Conservation (phyloP, 2,329 filamentous ascomycete species). For the Neofusicoccum ribis region DNA sequence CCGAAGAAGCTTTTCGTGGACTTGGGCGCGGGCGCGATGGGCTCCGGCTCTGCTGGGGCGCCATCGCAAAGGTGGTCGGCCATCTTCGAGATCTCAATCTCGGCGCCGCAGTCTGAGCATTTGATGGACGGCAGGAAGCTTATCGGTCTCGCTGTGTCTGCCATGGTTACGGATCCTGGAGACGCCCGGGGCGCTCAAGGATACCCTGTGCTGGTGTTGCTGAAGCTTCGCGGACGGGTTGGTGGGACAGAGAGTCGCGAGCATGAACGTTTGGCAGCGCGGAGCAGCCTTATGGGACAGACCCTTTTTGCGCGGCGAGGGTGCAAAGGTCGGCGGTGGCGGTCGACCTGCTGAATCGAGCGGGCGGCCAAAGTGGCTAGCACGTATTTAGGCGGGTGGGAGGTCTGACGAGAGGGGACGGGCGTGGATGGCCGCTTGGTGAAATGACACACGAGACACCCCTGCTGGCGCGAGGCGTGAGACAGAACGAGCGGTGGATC, state of each 20-base stretch:
- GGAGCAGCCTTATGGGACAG: conserved; percentile 10
- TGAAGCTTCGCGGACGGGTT: not conserved
- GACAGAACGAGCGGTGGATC: conserved; percentile 15
- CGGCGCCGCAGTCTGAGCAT: conserved; percentile 43
- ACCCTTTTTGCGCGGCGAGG: not conserved
- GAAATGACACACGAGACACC: conserved; percentile 18
- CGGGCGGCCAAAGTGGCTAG: conserved; percentile 1
- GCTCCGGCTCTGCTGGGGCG: not conserved
- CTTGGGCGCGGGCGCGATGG: conserved; percentile 2
- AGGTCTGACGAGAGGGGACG: conserved; percentile 11
- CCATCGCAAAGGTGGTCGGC: conserved; percentile 74
- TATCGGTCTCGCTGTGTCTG: conserved; percentile 27
- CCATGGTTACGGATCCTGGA: conserved; percentile 16
- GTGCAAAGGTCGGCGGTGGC: not conserved
- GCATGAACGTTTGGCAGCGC: conserved; percentile 7
- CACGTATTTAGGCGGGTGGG: conserved; percentile 12
- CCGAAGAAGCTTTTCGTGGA: conserved; percentile 30
- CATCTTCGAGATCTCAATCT: conserved; percentile 83
- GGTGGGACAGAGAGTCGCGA: not conserved
- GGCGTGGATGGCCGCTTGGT: conserved; percentile 10
- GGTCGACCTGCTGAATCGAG: conserved; percentile 17
- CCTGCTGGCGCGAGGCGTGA: conserved; percentile 14
- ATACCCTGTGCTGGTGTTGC: not conserved
- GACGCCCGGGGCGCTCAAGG: not conserved
- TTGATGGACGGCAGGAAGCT: conserved; percentile 41